Percentiles rank a stretch among this genome's conserved stretches.
Evolutionary conservation across 805 yeast species (phyloP).

Genomic region (Wickerhamomyces bovis): DNA sequence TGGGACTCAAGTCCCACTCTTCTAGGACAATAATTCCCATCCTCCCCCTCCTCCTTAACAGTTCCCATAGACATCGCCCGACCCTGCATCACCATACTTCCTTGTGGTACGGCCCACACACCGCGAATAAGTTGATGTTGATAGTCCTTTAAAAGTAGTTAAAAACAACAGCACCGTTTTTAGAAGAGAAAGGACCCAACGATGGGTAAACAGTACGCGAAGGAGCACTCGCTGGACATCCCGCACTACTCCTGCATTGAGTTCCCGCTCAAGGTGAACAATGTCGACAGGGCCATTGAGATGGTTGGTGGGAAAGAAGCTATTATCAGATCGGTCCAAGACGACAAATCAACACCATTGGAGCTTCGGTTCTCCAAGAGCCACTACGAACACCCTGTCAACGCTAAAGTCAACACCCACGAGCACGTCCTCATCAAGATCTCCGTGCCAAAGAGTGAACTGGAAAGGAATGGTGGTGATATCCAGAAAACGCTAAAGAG

Average conservation of each 20-base stretch:
- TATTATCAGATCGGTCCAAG: conserved; percentile 27
- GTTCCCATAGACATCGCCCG: too few species aligned
- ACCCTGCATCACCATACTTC: too few species aligned
- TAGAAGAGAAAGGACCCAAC: too few species aligned
- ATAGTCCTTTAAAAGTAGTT: too few species aligned
- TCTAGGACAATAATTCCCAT: too few species aligned
- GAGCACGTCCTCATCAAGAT: conserved; percentile 58
- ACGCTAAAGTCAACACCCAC: conserved; percentile 42
- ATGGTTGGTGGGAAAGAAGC: conserved; percentile 61
- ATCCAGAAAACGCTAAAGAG: conserved; percentile 37
- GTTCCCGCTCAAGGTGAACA: conserved; percentile 64
- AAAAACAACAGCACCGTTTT: too few species aligned
- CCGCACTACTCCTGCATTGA: conserved; percentile 75
- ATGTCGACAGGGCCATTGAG: conserved; percentile 54
- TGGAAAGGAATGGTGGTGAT: conserved; percentile 36
- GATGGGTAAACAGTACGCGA: conserved; percentile 34
- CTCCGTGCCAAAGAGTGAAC: conserved; percentile 49
- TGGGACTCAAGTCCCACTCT: too few species aligned
- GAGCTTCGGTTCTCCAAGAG: conserved; percentile 34
- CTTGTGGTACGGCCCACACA: too few species aligned
- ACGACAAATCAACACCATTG: conserved; percentile 27
- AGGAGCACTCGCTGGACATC: conserved; percentile 57
- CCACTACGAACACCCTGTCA: conserved; percentile 55
- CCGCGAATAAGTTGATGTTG: too few species aligned
- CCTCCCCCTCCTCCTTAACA: too few species aligned